Evolutionary conservation across 768 basidiomycete genomes (phyloP), one percentile per base, ranked within the genome.

Genomic region (Phanerochaete sordida): DNA sequence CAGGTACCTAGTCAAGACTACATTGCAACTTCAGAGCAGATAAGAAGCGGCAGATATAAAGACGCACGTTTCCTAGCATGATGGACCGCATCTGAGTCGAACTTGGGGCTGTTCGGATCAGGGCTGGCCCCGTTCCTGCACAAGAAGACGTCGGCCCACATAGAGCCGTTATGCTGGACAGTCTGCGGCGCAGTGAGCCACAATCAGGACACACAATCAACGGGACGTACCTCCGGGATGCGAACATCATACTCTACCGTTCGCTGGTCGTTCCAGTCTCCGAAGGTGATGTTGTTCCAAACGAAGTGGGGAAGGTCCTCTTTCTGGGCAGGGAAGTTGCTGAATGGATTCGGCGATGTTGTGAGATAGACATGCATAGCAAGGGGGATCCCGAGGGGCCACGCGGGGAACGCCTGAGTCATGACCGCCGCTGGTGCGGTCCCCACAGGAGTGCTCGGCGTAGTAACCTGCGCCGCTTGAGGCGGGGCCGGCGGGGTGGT

Each of bases 1-100:
- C 31, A 90, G 66, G 72, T 94, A 95, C n/a, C 91, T 86, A 1
- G 93, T 96, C 63, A 99, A 76, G 28, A 89, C 95, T 97, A 58
- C 33, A 51, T 50, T 33, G 33, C 35, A 7, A 27, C 15, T 26
- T 49, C 24, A 30, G 13, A 15, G 11, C 3, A 27, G 8, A 16
- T 16, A 43, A 6, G 11, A 28, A 7, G 48, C 24, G 24, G 16
- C 28, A 43, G 35, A 51, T 35, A 15, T 26, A 47, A 24, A n/a
- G 26, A 77, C 87, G 35, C 64, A 93, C 93, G 75, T 75, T 93
- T 93, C 56, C 90, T 81, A 59, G 86, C 72, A 68, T 91, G 86
- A 63, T 91, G 85, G 5, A 94, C 79, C 53, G 83, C 77, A 12
- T 74, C 69, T 6, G 79, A 77, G 57, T 83, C 75, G 69, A 85